phyloP scores from a whole-genome alignment of 2,329 filamentous ascomycete species.

The Diaporthe eres region DNA sequence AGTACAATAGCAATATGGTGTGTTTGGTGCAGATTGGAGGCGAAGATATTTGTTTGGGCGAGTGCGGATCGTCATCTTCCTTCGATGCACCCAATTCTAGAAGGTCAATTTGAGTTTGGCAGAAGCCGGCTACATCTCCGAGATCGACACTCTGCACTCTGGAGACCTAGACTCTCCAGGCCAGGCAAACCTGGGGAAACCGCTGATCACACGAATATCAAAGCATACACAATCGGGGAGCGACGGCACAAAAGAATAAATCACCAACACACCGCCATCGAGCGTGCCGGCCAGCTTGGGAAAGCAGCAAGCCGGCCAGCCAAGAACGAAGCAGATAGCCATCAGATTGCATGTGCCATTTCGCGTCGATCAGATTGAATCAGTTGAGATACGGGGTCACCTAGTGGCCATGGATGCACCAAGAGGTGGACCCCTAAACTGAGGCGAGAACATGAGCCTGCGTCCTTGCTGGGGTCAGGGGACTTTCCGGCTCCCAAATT shows the following conservation, averaged over 20 bases:
- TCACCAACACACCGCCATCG: neutral
- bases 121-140: slow-evolving; percentile 5
- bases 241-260: neutral
- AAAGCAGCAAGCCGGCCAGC: neutral
- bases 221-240: neutral
- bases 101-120: slow-evolving; percentile 21
- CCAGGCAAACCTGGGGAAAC: slow-evolving; percentile 28
- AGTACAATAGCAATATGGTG: neutral
- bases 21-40: neutral
- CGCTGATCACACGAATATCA: neutral
- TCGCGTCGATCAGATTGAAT: slow-evolving; percentile 27
- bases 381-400: slow-evolving; percentile 16
- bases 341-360: slow-evolving; percentile 27
- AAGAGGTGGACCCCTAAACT: neutral
- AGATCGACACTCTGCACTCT: slow-evolving; percentile 13
- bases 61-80: neutral
- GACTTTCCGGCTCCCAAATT: slow-evolving; percentile 19
- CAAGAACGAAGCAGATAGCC: neutral
- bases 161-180: neutral
- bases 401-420: slow-evolving; percentile 21
- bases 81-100: neutral
- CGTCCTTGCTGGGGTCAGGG: slow-evolving; percentile 8
- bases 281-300: neutral
- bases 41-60: neutral
- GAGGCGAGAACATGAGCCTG: slow-evolving; percentile 26